Evolutionary conservation across 495 filamentous ascomycete genomes (phyloP).

Genomic region (Alectoria sarmentosa): DNA sequence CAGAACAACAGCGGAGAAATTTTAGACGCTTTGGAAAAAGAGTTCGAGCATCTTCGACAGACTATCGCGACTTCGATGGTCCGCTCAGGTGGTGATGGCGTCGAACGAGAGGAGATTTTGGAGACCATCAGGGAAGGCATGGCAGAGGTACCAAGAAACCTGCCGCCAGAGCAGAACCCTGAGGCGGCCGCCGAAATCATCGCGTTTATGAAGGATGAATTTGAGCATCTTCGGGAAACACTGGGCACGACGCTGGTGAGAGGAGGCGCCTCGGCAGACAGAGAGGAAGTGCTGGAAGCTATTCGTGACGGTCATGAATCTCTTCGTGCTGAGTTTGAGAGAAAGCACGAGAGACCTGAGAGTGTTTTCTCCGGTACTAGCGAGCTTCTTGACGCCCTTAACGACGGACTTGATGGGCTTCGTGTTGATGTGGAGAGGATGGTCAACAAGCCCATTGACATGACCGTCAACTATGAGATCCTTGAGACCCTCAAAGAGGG

Average conservation of each 20-base stretch:
- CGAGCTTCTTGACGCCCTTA: slow-evolving; percentile 73
- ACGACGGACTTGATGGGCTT: slow-evolving; percentile 71
- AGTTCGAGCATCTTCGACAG: slow-evolving; percentile 61
- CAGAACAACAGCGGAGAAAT: slow-evolving; percentile 45
- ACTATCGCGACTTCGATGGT: slow-evolving; percentile 53
- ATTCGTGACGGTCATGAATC: slow-evolving; percentile 61
- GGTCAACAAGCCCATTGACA: slow-evolving; percentile 66
- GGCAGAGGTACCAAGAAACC: slow-evolving; percentile 22
- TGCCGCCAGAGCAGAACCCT: slow-evolving; percentile 16
- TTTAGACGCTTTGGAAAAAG: slow-evolving; percentile 63
- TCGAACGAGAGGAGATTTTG: slow-evolving; percentile 48
- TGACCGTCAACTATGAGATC: slow-evolving; percentile 77
- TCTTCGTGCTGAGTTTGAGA: slow-evolving; percentile 58
- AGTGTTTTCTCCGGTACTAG: slow-evolving; percentile 54
- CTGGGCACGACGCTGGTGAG: slow-evolving; percentile 63
- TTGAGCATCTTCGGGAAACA: slow-evolving; percentile 61
- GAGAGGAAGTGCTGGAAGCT: slow-evolving; percentile 54
- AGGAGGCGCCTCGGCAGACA: slow-evolving; percentile 46
- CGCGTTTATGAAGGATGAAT: slow-evolving; percentile 63
- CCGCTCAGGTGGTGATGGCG: slow-evolving; percentile 33
- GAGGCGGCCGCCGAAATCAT: slow-evolving; percentile 36
- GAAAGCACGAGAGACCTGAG: slow-evolving; percentile 48
- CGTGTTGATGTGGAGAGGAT: slow-evolving; percentile 69
- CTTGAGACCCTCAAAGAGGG: slow-evolving; percentile 78
- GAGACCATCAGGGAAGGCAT: slow-evolving; percentile 58